phyloP scores from a whole-genome alignment of 306 rosid genomes.

The Trifolium fragiferum region DNA sequence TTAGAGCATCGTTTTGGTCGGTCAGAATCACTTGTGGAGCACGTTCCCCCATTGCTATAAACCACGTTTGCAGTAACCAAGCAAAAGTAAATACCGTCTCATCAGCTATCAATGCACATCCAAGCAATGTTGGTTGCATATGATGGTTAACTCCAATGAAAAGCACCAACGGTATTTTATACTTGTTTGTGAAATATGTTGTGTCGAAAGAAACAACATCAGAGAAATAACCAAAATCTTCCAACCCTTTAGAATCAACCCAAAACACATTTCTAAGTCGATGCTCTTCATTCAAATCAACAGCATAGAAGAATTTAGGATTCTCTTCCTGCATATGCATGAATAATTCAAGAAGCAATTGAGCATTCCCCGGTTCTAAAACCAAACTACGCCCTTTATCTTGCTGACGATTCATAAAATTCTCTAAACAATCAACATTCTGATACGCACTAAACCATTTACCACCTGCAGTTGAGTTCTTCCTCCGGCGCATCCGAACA shows the following conservation, averaged over 20 bases:
- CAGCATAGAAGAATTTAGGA: constrained; percentile 64
- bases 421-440: constrained; percentile 63
- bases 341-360: constrained; percentile 62
- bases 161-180: constrained; percentile 63
- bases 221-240: constrained; percentile 55
- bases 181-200: constrained; percentile 60
- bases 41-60: constrained; percentile 62
- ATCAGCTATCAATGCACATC: constrained; percentile 67
- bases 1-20: constrained; percentile 61
- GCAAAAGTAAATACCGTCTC: constrained; percentile 55
- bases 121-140: constrained; percentile 61
- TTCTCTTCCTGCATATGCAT: constrained; percentile 70
- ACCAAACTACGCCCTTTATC: constrained; percentile 57
- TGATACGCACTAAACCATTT: constrained; percentile 60
- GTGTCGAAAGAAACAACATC: constrained; percentile 71
- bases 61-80: constrained; percentile 70
- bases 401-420: constrained; percentile 52
- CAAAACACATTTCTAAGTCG: constrained; percentile 66
- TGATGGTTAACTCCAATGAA: constrained; percentile 67
- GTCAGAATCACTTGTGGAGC: constrained; percentile 62
- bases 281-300: constrained; percentile 71
- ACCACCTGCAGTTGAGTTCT: constrained; percentile 50
- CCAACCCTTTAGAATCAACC: constrained; percentile 72
- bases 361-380: constrained; percentile 63
- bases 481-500: constrained; percentile 62